Evolutionary conservation across 75 land plant genomes (phyloP).

Genomic region (Azolla pinnata): DNA sequence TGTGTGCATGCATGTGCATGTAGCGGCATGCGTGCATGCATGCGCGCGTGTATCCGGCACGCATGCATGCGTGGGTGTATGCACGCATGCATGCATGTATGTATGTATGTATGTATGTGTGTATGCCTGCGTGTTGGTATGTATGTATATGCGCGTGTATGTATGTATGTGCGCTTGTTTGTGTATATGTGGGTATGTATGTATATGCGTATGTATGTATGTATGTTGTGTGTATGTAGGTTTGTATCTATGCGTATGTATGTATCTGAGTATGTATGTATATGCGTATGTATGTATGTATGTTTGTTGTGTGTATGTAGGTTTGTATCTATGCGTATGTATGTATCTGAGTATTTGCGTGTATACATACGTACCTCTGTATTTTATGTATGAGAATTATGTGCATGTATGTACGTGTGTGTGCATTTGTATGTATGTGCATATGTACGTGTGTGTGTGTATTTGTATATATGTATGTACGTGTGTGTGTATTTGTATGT

Average conservation of each 20-base stretch:
- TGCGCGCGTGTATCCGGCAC: too few species aligned
- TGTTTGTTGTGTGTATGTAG: not conserved
- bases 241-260: not conserved
- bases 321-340: not conserved
- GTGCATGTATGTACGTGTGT: not conserved
- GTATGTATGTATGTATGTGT: too few species aligned
- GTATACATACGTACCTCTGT: not conserved
- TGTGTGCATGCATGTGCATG: too few species aligned
- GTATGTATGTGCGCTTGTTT: not conserved
- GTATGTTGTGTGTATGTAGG: not conserved
- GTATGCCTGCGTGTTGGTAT: too few species aligned
- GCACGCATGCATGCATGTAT: too few species aligned
- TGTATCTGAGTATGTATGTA: not conserved
- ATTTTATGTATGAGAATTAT: not conserved
- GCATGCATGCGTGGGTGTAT: too few species aligned
- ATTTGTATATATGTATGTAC: not conserved
- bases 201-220: not conserved
- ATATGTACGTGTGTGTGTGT: not conserved
- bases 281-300: not conserved
- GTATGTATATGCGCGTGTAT: not conserved
- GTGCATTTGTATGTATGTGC: not conserved
- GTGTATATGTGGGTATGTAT: not conserved
- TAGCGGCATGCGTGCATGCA: too few species aligned
- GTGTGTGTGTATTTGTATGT: not conserved
- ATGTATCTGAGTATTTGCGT: not conserved